Evolutionary conservation across 83 land plant genomes (phyloP), one percentile per base, ranked within the genome.

Genomic region (Picea engelmannii): DNA sequence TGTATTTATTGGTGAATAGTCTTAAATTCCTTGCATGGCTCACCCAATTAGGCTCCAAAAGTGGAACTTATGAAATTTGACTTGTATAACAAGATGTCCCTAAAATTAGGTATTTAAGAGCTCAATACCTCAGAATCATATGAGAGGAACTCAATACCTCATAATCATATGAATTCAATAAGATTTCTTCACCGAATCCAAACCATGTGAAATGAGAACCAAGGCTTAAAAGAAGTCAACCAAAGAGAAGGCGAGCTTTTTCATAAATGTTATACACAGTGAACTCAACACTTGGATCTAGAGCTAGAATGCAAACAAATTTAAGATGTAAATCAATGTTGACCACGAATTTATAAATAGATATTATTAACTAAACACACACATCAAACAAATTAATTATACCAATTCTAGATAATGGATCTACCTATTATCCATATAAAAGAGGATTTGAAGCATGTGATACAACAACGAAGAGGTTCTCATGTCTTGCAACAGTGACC

Each of bases 111-210:
- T 11, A 25, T 47, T 73, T 66, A 71, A 12, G 23, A 35, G 52
- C 44, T 42, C 6, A 42, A 42, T 42, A 42, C 44, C 44, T 42
- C 44, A 21, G 97, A 97, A 82, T 97, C 99, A 84, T 89, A 95
- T 23, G 92, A 84, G 31, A 31, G 31, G 23, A 35, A 47, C 44
- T 42, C 6, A 42, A 42, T 42, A 42, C 44, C 44, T 42, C 44
- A 21, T 98, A 97, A 82, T 97, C 99, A 84, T 89, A 95, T 23
- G 92, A 84, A 73, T 96, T 90, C 61, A 95, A 81, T 80, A 83
- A 84, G 21, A 97, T 97, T 70, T 92, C 92, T 86, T 97, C 97
- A 82, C 93, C 94, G 67, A 91, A 95, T 11, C 99, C 99, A 84
- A 97, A 87, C 99, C 99, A 97, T 27, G 92, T 62, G 35, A 97